Evolutionary conservation across 192 early-diverging fungal species (phyloP), one percentile per base, ranked within the genome.

Genomic region (Physocladia obscura): DNA sequence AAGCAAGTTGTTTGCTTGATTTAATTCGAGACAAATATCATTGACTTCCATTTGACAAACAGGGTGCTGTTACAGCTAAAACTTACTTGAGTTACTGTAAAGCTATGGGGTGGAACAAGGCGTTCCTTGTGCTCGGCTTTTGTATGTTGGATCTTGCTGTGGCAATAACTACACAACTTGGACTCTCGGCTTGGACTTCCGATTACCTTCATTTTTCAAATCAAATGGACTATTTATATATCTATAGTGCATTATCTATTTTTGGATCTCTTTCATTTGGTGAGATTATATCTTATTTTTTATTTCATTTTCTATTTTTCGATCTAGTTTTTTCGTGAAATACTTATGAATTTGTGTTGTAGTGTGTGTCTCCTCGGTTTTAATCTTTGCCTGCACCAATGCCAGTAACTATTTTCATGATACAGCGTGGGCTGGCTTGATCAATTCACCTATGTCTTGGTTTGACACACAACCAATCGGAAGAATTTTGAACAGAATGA

Each of bases 401-500:
- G 82, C 82, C 13, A 59, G 77, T 21, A 27, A 35, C 30, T 49
- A 21, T 19, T 34, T 83, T 24, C 82, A 85, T 44, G 57, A 62
- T 21, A 17, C 19, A 24, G 47, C 75, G 40, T 30, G 79, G 17
- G 39, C 62, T 15, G 19, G 31, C 13, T 61, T 83, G 2, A 15
- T 83, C 11, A 38, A 74, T 4, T 57, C 77, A 6, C 81, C 81
- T 0, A 55, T 80, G 54, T 71, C 71, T 1, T 82, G 94, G 76
- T 92, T 90, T 74, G 84, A 83, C 22, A 87, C 77, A 2, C 90
- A 88, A 0, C 90, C 90, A 19, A 34, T 89, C 6, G 62, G 71
- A 2, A 73, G 77, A 48, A 86, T 89, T 38, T 36, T 89, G 74
- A 96, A 94, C 74, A 77, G 94, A 44, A 94, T 93, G 67, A 89